phyloP scores from a whole-genome alignment of 2,329 filamentous ascomycete species.

The Claviceps paspali region DNA sequence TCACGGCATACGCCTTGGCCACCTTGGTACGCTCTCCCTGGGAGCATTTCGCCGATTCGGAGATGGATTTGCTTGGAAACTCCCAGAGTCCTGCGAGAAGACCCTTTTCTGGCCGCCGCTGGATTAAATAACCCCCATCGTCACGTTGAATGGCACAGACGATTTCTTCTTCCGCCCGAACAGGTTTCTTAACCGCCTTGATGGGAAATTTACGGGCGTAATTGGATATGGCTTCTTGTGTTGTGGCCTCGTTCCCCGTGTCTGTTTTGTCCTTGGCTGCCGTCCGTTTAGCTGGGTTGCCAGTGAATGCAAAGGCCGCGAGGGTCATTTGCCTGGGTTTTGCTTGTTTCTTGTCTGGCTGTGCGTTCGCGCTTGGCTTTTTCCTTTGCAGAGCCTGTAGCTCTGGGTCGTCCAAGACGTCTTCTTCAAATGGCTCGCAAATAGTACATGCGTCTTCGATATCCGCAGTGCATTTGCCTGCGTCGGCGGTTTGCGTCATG shows the following conservation, averaged over 20 bases:
- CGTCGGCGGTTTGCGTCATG: constrained; percentile 12
- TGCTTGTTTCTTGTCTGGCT: constrained; percentile 7
- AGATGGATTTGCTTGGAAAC: constrained; percentile 30
- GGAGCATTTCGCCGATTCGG: constrained; percentile 8
- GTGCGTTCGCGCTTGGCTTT: constrained; percentile 1
- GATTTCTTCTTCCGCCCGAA: constrained; percentile 34
- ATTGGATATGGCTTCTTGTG: constrained; percentile 21
- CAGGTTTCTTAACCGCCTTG: constrained; percentile 34
- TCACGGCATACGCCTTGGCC: constrained; percentile 19
- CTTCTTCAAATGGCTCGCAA: constrained; percentile 31
- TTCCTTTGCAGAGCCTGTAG: constrained; percentile 4
- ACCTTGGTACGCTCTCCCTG: constrained; percentile 19
- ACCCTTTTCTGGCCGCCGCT: constrained; percentile 36
- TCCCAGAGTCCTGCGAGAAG: constrained; percentile 42
- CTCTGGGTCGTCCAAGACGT: constrained; percentile 10
- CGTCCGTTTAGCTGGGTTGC: constrained; percentile 1
- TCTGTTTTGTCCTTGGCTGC: not conserved
- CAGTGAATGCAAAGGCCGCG: constrained; percentile 21
- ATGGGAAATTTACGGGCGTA: constrained; percentile 37
- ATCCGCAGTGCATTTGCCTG: constrained; percentile 18
- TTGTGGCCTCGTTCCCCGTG: constrained; percentile 5
- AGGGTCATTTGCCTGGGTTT: constrained; percentile 16
- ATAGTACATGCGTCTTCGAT: constrained; percentile 36
- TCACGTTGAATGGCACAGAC: constrained; percentile 34
- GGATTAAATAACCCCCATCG: constrained; percentile 31